Conservation (phyloP, 2,329 filamentous ascomycete species). For the Pleomassaria siparia region DNA sequence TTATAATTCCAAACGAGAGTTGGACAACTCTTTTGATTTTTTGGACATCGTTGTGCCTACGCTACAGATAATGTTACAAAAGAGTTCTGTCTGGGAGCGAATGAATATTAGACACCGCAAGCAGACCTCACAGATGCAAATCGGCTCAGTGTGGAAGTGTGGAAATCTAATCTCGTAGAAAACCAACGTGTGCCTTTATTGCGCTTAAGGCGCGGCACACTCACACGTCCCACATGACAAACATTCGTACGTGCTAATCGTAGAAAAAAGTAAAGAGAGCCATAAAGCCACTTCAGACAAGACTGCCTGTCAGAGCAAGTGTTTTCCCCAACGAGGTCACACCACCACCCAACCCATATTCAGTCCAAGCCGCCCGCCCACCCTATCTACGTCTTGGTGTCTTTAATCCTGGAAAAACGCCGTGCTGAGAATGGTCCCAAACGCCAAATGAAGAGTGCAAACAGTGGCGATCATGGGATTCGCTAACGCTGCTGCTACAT, state of each 20-base stretch:
- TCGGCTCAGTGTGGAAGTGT: conserved; percentile 5
- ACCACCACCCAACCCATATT: conserved; percentile 23
- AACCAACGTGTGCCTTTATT: conserved; percentile 14
- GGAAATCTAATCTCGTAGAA: conserved; percentile 14
- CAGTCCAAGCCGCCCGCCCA: conserved; percentile 13
- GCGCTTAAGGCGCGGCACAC: conserved; percentile 20
- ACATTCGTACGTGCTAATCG: conserved; percentile 27
- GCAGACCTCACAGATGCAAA: conserved; percentile 17
- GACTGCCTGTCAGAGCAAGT: conserved; percentile 24
- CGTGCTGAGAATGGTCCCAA: conserved; percentile 14
- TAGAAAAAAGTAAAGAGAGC: conserved; percentile 21
- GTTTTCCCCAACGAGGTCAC: conserved; percentile 23
- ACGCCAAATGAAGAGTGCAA: conserved; percentile 20
- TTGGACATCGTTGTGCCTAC: conserved; percentile 4
- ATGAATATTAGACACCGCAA: conserved; percentile 11
- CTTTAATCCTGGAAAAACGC: conserved; percentile 21
- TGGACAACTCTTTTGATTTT: conserved; percentile 5
- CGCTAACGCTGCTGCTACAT: conserved; percentile 41
- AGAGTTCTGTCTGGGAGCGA: conserved; percentile 14
- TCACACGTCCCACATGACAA: conserved; percentile 22
- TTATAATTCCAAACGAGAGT: no score
- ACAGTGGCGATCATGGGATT: conserved; percentile 22
- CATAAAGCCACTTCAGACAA: conserved; percentile 17
- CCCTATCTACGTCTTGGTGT: conserved; percentile 27
- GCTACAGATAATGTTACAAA: conserved; percentile 13